These are phyloP conservation scores for Cutaneotrichosporon cavernicola DNA, from an alignment of 1,284 basidiomycete species.

Conservation along the genomic window DNA sequence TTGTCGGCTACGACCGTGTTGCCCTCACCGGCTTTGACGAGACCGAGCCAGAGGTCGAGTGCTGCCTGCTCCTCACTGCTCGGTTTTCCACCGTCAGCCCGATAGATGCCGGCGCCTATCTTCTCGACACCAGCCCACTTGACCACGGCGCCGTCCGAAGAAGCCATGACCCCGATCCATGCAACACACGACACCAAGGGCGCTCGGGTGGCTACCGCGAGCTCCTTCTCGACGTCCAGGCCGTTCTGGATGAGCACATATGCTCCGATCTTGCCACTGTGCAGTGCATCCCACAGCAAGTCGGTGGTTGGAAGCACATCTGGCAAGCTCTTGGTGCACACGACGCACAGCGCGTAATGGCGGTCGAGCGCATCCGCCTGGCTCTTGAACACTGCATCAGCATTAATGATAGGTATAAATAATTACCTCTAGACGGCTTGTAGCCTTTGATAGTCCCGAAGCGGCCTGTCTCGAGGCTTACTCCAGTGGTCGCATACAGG, in stretches of 20 bases:
- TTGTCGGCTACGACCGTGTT: slow-evolving; percentile 31
- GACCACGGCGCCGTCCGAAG: slow-evolving; percentile 36
- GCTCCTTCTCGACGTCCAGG: slow-evolving; percentile 67
- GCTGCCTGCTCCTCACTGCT: slow-evolving; percentile 25
- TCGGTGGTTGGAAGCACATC: slow-evolving; percentile 63
- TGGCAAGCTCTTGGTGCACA: slow-evolving; percentile 72
- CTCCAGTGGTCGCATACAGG: slow-evolving; percentile 57
- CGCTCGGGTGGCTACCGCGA: slow-evolving; percentile 55
- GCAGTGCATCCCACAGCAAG: slow-evolving; percentile 63
- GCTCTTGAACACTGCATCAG: slow-evolving; percentile 59
- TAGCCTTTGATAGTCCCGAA: slow-evolving; percentile 63
- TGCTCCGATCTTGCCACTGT: slow-evolving; percentile 58
- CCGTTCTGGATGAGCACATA: slow-evolving; percentile 71
- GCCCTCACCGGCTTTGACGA: slow-evolving; percentile 32
- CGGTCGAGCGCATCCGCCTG: slow-evolving; percentile 59
- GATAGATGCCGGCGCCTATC: slow-evolving; percentile 41
- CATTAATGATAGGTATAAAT: not conserved
- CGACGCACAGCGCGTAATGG: slow-evolving; percentile 66
- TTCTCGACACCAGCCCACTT: slow-evolving; percentile 43
- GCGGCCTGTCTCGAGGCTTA: slow-evolving; percentile 62
- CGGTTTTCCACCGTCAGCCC: slow-evolving; percentile 12
- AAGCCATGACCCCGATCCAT: slow-evolving; percentile 42
- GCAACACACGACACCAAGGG: slow-evolving; percentile 45
- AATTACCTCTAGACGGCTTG: slow-evolving; percentile 63
- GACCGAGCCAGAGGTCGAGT: slow-evolving; percentile 30